phyloP scores from a whole-genome alignment of 768 basidiomycete genomes.

The Amanita pseudoporphyria region DNA sequence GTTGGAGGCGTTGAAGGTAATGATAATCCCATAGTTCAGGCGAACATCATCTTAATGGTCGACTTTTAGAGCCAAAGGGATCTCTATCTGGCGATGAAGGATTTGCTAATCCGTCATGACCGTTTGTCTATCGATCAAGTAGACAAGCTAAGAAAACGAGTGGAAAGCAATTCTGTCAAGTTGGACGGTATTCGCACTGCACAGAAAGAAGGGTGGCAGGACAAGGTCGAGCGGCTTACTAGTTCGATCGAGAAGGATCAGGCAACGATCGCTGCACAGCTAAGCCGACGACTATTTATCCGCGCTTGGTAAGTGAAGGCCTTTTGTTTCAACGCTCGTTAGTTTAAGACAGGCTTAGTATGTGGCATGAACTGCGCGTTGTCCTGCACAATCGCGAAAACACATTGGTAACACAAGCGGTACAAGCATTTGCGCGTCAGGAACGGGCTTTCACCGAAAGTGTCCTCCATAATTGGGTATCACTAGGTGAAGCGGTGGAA shows the following conservation, averaged over 20 bases:
- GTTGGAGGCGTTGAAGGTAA: slow-evolving; percentile 70
- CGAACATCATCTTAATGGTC: slow-evolving; percentile 8
- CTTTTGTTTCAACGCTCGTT: background rate
- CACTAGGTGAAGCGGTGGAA: slow-evolving; percentile 59
- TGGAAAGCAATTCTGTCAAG: slow-evolving; percentile 67
- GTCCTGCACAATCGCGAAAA: slow-evolving; percentile 90
- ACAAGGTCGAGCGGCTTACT: slow-evolving; percentile 71
- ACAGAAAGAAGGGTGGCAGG: slow-evolving; percentile 78
- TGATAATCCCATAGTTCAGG: background rate
- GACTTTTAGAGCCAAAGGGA: slow-evolving; percentile 60
- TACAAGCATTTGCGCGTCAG: slow-evolving; percentile 64
- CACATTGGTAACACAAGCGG: slow-evolving; percentile 62
- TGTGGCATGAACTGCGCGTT: slow-evolving; percentile 95
- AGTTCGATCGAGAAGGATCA: slow-evolving; percentile 79
- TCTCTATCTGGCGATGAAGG: slow-evolving; percentile 78
- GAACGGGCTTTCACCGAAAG: slow-evolving; percentile 61
- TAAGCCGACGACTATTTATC: slow-evolving; percentile 79
- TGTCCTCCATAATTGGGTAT: slow-evolving; percentile 65
- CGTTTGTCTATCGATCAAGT: slow-evolving; percentile 85
- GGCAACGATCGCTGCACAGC: slow-evolving; percentile 60
- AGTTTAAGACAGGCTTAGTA: slow-evolving; percentile 29
- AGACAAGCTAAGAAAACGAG: slow-evolving; percentile 78
- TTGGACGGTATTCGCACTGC: slow-evolving; percentile 63
- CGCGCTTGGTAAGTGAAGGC: slow-evolving; percentile 58
- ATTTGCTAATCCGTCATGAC: slow-evolving; percentile 80